Percentiles rank a stretch among this genome's conserved stretches.
Evolutionary conservation across 768 basidiomycete genomes (phyloP).

Genomic region (Suillus alpinus): DNA sequence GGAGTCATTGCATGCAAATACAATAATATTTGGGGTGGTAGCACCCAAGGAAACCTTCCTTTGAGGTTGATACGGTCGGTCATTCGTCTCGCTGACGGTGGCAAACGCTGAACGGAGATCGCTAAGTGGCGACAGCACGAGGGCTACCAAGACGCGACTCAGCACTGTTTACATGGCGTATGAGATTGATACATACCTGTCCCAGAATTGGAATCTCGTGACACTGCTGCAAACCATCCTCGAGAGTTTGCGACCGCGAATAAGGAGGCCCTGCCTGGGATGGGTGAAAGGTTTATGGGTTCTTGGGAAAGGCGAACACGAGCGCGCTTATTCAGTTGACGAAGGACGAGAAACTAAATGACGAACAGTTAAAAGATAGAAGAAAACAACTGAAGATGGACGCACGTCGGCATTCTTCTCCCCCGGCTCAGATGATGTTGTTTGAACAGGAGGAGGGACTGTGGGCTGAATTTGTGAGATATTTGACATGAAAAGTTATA

Average conservation of each 20-base stretch:
- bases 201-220: slow-evolving; percentile 29
- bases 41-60: slow-evolving; percentile 44
- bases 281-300: slow-evolving; percentile 39
- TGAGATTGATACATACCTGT: slow-evolving; percentile 33
- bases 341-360: slow-evolving; percentile 36
- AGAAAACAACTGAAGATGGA: neutral
- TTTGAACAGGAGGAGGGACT: slow-evolving; percentile 20
- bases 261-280: slow-evolving; percentile 46
- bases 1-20: slow-evolving; percentile 59
- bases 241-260: slow-evolving; percentile 58
- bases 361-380: slow-evolving; percentile 8
- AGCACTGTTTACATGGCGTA: neutral
- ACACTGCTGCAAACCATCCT: slow-evolving; percentile 72
- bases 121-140: slow-evolving; percentile 58
- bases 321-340: slow-evolving; percentile 54
- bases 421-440: slow-evolving; percentile 19
- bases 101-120: slow-evolving; percentile 57
- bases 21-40: slow-evolving; percentile 49
- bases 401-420: slow-evolving; percentile 33
- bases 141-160: slow-evolving; percentile 35
- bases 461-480: slow-evolving; percentile 31
- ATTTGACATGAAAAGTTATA: slow-evolving; percentile 23
- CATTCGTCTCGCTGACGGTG: slow-evolving; percentile 36
- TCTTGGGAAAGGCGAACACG: slow-evolving; percentile 61
- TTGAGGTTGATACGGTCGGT: slow-evolving; percentile 48